phyloP scores from a whole-genome alignment of 345 rosid genomes.

The Eucalyptus sp. region DNA sequence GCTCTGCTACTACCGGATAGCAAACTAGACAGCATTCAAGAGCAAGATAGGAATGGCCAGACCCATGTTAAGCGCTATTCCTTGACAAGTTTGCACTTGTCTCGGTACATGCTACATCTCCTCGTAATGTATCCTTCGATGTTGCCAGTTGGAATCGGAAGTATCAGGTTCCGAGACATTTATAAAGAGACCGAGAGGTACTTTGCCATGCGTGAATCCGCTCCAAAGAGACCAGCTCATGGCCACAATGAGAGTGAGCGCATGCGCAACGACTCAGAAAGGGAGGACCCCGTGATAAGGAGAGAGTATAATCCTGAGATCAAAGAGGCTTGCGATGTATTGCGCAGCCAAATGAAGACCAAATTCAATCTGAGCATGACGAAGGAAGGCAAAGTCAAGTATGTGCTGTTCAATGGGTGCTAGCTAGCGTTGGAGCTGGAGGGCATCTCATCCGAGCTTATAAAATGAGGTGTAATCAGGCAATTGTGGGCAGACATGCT shows the following conservation, averaged over 20 bases:
- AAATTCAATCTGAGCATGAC: not conserved
- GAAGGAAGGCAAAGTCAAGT: conserved; percentile 14
- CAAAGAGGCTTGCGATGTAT: not conserved
- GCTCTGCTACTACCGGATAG: not conserved
- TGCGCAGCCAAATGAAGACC: not conserved
- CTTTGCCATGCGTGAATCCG: not conserved
- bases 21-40: no score
- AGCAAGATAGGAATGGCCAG: not conserved
- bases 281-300: no score
- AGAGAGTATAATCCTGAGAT: not conserved
- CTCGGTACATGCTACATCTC: not conserved
- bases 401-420: conserved; percentile 9
- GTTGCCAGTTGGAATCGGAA: not conserved
- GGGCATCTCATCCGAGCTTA: no score
- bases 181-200: not conserved
- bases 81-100: not conserved
- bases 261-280: not conserved
- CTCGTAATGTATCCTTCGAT: not conserved
- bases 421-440: not conserved
- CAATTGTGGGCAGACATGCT: no score
- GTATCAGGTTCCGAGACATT: not conserved
- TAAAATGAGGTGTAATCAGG: no score
- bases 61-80: no score
- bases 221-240: no score
- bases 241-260: not conserved